These are phyloP conservation scores for Aaosphaeria pasadenensis DNA, from an alignment of 2,329 filamentous ascomycete genomes.

Conservation along the genomic window DNA sequence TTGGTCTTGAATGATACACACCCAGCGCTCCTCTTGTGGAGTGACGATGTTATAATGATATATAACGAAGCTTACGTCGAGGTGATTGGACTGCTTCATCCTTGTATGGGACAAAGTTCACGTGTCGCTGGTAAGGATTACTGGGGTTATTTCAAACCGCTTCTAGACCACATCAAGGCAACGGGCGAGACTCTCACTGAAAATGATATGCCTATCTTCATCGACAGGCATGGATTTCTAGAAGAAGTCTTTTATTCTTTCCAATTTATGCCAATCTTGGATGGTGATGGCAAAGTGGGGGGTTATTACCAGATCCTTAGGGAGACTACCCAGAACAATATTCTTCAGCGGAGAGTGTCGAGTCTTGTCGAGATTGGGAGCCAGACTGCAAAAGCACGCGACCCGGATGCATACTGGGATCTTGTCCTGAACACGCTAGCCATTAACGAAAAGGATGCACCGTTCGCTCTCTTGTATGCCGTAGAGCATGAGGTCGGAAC, in stretches of 20 bases:
- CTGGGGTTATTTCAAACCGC: conserved; percentile 35
- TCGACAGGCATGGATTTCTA: conserved; percentile 63
- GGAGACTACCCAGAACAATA: conserved; percentile 69
- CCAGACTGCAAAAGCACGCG: conserved; percentile 64
- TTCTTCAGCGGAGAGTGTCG: conserved; percentile 55
- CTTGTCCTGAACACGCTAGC: conserved; percentile 65
- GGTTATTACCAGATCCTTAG: conserved; percentile 74
- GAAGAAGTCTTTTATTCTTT: conserved; percentile 80
- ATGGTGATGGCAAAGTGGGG: conserved; percentile 64
- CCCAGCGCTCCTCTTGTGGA: conserved; percentile 61
- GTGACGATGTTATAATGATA: conserved; percentile 32
- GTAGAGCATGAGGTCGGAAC: conserved; percentile 11
- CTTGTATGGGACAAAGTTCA: conserved; percentile 59
- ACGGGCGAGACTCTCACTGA: conserved; percentile 19
- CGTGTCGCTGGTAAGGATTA: conserved; percentile 70
- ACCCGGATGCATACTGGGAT: conserved; percentile 68
- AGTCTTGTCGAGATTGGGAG: conserved; percentile 67
- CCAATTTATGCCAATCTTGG: conserved; percentile 71
- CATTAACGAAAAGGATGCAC: conserved; percentile 58
- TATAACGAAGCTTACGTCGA: conserved; percentile 38
- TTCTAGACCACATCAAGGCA: conserved; percentile 18
- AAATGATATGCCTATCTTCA: conserved; percentile 70
- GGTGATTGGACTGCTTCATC: conserved; percentile 35
- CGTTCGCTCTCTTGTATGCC: conserved; percentile 23
- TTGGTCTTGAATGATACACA: conserved; percentile 58